phyloP scores from a whole-genome alignment of 352 stramenopile species.

The Globisporangium acanthophoron region DNA sequence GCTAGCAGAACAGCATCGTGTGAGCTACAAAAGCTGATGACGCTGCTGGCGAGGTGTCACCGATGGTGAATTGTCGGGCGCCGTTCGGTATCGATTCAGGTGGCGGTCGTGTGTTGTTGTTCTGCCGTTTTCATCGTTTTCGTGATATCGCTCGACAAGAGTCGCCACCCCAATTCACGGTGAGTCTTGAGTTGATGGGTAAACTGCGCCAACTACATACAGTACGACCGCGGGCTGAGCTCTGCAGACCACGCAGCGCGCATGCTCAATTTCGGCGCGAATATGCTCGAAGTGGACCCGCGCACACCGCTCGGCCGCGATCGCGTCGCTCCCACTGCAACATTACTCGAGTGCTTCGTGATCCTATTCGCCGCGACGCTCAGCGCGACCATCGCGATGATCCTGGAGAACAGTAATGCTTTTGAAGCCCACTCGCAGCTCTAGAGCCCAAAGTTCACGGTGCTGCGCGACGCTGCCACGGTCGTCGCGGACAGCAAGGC shows the following conservation, averaged over 20 bases:
- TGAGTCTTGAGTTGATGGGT: background rate
- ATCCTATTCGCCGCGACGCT: slow-evolving; percentile 61
- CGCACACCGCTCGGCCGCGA: slow-evolving; percentile 43
- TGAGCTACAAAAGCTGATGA: no score
- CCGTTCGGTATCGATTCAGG: no score
- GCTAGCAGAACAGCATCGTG: no score
- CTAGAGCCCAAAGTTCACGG: slow-evolving; percentile 52
- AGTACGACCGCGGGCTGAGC: background rate
- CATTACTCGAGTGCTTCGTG: slow-evolving; percentile 67
- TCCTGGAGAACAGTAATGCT: slow-evolving; percentile 63
- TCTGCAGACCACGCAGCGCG: background rate
- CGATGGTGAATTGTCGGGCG: no score
- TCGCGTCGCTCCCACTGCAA: slow-evolving; percentile 46
- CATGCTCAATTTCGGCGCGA: slow-evolving; percentile 40
- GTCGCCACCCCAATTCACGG: background rate
- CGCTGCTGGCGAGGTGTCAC: slow-evolving; percentile 2
- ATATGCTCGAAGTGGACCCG: slow-evolving; percentile 54
- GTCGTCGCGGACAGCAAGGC: slow-evolving; percentile 57
- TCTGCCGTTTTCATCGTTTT: no score
- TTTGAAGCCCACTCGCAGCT: slow-evolving; percentile 50
- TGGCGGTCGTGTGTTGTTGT: no score
- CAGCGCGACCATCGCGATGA: slow-evolving; percentile 53
- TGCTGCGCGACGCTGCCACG: slow-evolving; percentile 56
- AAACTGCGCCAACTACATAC: background rate
- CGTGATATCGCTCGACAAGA: no score